Base-by-base conservation (phyloP, 2,329 filamentous ascomycete genomes). In the Colletotrichum aenigma region DNA sequence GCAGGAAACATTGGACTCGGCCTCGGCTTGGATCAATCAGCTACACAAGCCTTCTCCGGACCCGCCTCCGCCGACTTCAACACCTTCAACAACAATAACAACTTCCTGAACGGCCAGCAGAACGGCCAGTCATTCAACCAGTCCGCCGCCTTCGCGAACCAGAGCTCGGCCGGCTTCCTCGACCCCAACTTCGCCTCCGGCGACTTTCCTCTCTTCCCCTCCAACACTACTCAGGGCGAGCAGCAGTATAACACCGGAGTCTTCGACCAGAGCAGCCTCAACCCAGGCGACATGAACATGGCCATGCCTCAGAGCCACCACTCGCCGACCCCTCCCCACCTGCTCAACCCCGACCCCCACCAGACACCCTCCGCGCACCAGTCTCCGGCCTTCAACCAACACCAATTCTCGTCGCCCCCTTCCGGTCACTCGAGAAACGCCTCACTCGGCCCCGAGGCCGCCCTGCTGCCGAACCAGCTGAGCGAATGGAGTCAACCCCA, bases 201-300 rank as follows among this genome's bases (percentile, higher is more conserved):
- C 76, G 92, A 94, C 84, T 93, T 93, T 82, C 90, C 91, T 66
- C 88, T 94, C 79, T 95, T 94, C 80, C 89, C 92, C 6, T 82
- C 88, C 34, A 77, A 67, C 69, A 38, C 67, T 10, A 86, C 88
- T 78, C 86, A 88, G 73, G 86, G 85, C 66, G 86, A 88, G 77
- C 89, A 92, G 77, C 90, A 91, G 80, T 91, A 93, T 80, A 91
- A 91, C 80, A 85, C 91, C 15, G 90, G 93, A 26, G 87, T 93
- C 76, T 94, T 94, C 75, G 88, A 89, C 77, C 86, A 85, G 71
- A 83, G 32, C 58, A 61, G 85, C 65, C 83, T 90, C 56, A 85
- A 86, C 77, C 85, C 84, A 60, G 82, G 83, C 81, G 88, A 91
- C 77, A 84, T 90, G 67, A 87, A 84, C 79, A 92, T 92, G 89